phyloP scores from a whole-genome alignment of 2,329 filamentous ascomycete species.

The Diplodia sapinea region DNA sequence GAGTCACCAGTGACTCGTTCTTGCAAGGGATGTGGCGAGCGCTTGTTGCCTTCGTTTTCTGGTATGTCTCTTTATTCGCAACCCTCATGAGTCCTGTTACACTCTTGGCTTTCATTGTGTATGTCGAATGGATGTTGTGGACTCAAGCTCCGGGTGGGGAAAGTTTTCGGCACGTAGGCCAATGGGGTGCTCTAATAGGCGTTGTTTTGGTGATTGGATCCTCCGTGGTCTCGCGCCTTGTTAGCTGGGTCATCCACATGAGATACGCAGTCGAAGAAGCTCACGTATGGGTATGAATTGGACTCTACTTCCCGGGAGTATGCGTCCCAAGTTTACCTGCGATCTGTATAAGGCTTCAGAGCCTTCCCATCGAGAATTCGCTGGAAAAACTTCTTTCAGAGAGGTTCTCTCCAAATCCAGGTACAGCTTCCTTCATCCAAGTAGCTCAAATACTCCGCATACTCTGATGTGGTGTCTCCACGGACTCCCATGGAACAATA shows the following conservation, averaged over 20 bases:
- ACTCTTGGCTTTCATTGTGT: not conserved
- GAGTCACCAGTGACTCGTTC: not conserved
- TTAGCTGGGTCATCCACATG: not conserved
- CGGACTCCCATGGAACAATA: constrained; percentile 55
- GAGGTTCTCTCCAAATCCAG: constrained; percentile 50
- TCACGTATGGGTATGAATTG: no score
- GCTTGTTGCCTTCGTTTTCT: not conserved
- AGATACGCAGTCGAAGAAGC: not conserved
- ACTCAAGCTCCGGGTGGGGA: not conserved
- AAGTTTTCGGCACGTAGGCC: not conserved
- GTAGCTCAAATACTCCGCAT: constrained; percentile 62
- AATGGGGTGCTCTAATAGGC: not conserved
- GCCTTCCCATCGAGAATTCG: constrained; percentile 52
- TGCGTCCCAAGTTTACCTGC: not conserved
- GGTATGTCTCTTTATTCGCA: not conserved
- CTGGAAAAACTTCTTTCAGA: constrained; percentile 48
- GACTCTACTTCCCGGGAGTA: no score
- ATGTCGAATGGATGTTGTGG: not conserved
- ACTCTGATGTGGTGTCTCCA: constrained; percentile 60
- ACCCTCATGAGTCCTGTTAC: not conserved
- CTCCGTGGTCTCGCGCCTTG: no score
- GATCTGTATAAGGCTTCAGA: constrained; percentile 40
- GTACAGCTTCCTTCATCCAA: constrained; percentile 59
- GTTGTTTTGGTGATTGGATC: not conserved
- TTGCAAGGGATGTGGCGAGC: not conserved